phyloP scores from a whole-genome alignment of 305 asterid genomes.

The Fraxinus nigra region DNA sequence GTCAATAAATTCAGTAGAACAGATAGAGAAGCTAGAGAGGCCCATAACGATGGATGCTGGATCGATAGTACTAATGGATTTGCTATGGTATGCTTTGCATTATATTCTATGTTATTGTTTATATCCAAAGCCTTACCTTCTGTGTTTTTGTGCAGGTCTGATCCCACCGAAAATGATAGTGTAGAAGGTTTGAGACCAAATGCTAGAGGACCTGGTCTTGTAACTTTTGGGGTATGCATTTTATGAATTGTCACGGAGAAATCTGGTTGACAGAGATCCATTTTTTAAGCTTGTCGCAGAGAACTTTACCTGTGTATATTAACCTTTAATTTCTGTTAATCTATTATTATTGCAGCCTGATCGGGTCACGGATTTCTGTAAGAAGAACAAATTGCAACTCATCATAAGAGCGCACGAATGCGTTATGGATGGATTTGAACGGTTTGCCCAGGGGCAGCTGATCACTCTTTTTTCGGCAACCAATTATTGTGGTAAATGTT shows the following conservation, averaged over 20 bases:
- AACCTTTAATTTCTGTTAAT: neutral
- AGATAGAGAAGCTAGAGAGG: conserved; percentile 96
- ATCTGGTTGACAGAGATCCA: neutral
- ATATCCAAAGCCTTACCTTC: conserved; percentile 3
- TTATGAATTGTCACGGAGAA: neutral
- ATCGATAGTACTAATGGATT: conserved; percentile 90
- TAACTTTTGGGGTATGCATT: conserved; percentile 8
- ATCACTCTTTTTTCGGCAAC: conserved; percentile 99
- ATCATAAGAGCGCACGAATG: conserved; percentile 19
- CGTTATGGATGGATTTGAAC: conserved; percentile 50
- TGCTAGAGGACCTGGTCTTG: neutral
- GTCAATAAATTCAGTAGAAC: conserved; percentile 91
- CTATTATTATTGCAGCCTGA: conserved; percentile 12
- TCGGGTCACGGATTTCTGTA: conserved; percentile 69
- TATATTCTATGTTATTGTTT: conserved; percentile 17
- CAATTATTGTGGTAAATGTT: conserved; percentile 86
- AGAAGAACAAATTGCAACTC: conserved; percentile 49
- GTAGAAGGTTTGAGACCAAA: conserved; percentile 31
- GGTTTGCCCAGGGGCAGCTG: conserved; percentile 98
- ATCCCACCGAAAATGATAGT: conserved; percentile 55
- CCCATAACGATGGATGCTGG: conserved; percentile 99
- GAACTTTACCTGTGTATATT: neutral
- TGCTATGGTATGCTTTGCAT: conserved; percentile 61
- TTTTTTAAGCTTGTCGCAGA: neutral
- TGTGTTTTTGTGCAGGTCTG: conserved; percentile 65